phyloP scores from a whole-genome alignment of 2,329 filamentous ascomycete genomes.

The Penicillium decumbens region DNA sequence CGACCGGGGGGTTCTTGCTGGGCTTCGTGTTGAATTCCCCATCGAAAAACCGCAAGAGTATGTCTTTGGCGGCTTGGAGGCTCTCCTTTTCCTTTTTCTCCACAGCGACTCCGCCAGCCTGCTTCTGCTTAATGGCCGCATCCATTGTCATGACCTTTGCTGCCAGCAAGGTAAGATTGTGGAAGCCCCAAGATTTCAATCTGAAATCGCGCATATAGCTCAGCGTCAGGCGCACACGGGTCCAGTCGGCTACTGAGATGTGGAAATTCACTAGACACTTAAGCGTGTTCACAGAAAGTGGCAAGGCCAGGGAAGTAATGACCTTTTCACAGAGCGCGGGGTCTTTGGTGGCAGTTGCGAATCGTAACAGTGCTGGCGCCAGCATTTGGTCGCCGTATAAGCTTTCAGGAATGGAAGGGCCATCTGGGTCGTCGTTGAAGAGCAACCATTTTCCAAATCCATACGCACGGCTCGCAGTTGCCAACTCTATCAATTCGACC shows the following conservation, averaged over 20 bases:
- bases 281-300: slow-evolving; percentile 34
- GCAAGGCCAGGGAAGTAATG: slow-evolving; percentile 28
- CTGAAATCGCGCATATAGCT: slow-evolving; percentile 32
- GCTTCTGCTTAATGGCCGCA: slow-evolving; percentile 16
- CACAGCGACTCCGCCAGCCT: slow-evolving; percentile 5
- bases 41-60: slow-evolving; percentile 33
- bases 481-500: slow-evolving; percentile 50
- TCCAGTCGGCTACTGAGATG: slow-evolving; percentile 34
- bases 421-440: slow-evolving; percentile 50
- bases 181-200: slow-evolving; percentile 36
- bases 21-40: slow-evolving; percentile 32
- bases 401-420: slow-evolving; percentile 47
- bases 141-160: slow-evolving; percentile 41
- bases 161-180: slow-evolving; percentile 34
- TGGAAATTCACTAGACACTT: slow-evolving; percentile 35
- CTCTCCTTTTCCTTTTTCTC: slow-evolving; percentile 10
- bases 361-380: slow-evolving; percentile 52
- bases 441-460: slow-evolving; percentile 53
- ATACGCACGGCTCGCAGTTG: slow-evolving; percentile 44
- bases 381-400: slow-evolving; percentile 48
- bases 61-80: slow-evolving; percentile 26
- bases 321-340: slow-evolving; percentile 28
- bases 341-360: slow-evolving; percentile 50
- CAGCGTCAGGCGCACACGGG: slow-evolving; percentile 29
- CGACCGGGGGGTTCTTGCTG: slow-evolving; percentile 12